Evolutionary conservation across 495 filamentous ascomycete genomes (phyloP).

Genomic region (Oleoguttula mirabilis): DNA sequence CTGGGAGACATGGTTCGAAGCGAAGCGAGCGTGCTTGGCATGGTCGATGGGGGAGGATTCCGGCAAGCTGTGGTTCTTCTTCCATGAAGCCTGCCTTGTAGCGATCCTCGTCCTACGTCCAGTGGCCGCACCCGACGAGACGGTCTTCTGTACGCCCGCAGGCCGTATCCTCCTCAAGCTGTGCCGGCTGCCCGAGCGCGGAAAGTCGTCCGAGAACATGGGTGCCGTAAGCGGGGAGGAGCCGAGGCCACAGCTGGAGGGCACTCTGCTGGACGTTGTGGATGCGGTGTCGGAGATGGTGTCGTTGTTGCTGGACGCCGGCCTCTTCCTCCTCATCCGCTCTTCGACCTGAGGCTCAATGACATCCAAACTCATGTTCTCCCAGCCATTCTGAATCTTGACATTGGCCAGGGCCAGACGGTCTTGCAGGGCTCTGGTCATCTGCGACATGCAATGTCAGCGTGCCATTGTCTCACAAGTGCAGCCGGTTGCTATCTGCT

Average conservation of each 20-base stretch:
- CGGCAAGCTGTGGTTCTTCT: constrained; percentile 55
- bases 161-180: constrained; percentile 17
- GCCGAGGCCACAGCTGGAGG: constrained; percentile 42
- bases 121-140: constrained; percentile 28
- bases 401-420: constrained; percentile 89
- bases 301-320: constrained; percentile 46
- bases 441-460: constrained; percentile 54
- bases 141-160: neutral
- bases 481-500: no score
- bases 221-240: constrained; percentile 54
- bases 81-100: constrained; percentile 51
- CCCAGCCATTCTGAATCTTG: constrained; percentile 87
- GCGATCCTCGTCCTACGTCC: constrained; percentile 22
- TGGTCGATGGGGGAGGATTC: constrained; percentile 72
- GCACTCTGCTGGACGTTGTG: constrained; percentile 46
- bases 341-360: constrained; percentile 66
- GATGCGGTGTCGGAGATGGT: constrained; percentile 71
- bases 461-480: no score
- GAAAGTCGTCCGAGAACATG: constrained; percentile 57
- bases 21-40: constrained; percentile 50
- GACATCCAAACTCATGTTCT: constrained; percentile 59
- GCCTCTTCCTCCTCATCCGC: constrained; percentile 53
- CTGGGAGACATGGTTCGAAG: constrained; percentile 46
- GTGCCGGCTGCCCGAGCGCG: constrained; percentile 41
- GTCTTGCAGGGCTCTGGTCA: constrained; percentile 80